These are phyloP conservation scores for Arthrobotrys megalospora DNA, from an alignment of 2,329 filamentous ascomycete species.

Conservation along the genomic window DNA sequence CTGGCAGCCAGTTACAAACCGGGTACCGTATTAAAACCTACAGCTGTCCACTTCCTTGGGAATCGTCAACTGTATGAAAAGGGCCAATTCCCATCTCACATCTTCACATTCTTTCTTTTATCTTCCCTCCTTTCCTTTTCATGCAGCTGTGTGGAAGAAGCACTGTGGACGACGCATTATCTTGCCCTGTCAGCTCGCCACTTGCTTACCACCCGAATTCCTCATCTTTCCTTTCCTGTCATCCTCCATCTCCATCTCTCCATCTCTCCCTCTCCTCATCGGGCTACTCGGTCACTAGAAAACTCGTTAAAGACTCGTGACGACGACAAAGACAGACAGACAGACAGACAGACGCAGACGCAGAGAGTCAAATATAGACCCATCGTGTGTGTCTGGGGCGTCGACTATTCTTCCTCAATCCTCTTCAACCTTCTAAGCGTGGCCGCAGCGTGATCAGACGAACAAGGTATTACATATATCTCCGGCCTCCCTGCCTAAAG, in stretches of 20 bases:
- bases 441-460: constrained; percentile 7
- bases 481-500: constrained; percentile 7
- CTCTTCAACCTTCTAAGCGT: constrained; percentile 13
- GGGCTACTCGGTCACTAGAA: constrained; percentile 10
- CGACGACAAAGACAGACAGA: not conserved
- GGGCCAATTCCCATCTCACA: constrained; percentile 12
- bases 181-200: constrained; percentile 16
- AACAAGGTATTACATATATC: constrained; percentile 28
- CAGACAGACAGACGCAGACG: not conserved
- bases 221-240: not conserved
- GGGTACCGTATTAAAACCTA: constrained; percentile 51
- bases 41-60: constrained; percentile 27
- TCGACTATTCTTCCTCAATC: constrained; percentile 1
- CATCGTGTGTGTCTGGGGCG: not conserved
- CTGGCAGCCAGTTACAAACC: constrained; percentile 24
- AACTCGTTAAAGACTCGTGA: constrained; percentile 5
- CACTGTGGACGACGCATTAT: constrained; percentile 2
- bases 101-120: constrained; percentile 34
- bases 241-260: not conserved
- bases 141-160: constrained; percentile 13
- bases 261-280: not conserved
- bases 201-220: constrained; percentile 10
- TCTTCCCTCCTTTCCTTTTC: constrained; percentile 37
- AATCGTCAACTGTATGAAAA: constrained; percentile 35
- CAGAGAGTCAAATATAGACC: constrained; percentile 11